These are phyloP conservation scores for Fusarium buxicola DNA, from an alignment of 2,329 filamentous ascomycete species.

Conservation along the genomic window DNA sequence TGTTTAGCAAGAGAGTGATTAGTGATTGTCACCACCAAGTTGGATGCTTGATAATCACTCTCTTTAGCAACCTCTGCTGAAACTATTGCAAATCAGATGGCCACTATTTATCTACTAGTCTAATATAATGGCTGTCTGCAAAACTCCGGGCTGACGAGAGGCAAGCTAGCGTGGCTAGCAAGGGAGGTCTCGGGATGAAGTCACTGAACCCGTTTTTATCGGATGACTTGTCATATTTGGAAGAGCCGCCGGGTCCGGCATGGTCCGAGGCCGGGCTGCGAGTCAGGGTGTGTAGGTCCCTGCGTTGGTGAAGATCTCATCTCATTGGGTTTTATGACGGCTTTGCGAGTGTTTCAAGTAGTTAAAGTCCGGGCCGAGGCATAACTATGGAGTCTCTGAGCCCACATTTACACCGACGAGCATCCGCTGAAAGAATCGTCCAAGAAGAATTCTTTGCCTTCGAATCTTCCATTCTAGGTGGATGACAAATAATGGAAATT, in stretches of 20 bases:
- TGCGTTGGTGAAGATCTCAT: background rate
- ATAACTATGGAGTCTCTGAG: background rate
- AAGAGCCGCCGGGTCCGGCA: background rate
- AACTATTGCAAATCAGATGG: no score
- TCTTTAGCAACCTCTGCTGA: no score
- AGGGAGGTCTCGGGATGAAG: slow-evolving; percentile 3
- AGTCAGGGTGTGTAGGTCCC: background rate
- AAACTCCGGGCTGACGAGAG: no score
- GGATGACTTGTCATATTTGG: background rate
- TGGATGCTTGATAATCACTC: no score
- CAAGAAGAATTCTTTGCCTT: background rate
- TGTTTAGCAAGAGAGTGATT: no score
- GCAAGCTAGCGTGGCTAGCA: no score
- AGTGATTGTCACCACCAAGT: no score
- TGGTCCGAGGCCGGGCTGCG: background rate
- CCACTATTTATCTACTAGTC: no score
- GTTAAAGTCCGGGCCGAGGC: background rate
- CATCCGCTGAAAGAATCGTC: background rate
- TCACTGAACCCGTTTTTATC: background rate
- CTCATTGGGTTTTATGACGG: background rate
- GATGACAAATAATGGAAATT: background rate
- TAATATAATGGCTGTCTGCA: no score
- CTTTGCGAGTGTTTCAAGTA: background rate
- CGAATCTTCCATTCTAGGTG: background rate
- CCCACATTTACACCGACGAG: slow-evolving; percentile 4